phyloP scores from a whole-genome alignment of 2,329 filamentous ascomycete genomes.

The Cladosporium cucumerinum region DNA sequence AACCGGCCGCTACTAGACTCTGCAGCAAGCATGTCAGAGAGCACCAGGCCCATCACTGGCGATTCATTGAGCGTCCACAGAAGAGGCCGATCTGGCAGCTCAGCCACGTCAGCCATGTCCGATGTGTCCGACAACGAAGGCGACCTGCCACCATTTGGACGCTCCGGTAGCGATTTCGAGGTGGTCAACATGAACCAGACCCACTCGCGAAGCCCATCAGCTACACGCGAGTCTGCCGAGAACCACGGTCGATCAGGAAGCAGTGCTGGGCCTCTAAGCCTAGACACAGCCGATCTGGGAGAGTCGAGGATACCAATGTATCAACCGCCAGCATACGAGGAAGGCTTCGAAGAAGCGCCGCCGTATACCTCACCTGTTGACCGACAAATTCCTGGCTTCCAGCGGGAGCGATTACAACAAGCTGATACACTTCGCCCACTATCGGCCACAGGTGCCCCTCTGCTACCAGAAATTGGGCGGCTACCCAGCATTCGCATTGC shows the following conservation, averaged over 20 bases:
- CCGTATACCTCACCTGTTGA: constrained; percentile 44
- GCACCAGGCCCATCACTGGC: constrained; percentile 28
- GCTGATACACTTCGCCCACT: background rate
- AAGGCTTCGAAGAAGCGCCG: constrained; percentile 46
- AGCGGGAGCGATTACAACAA: background rate
- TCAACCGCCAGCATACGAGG: constrained; percentile 37
- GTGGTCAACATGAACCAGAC: constrained; percentile 35
- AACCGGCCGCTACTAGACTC: constrained; percentile 67
- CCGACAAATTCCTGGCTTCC: constrained; percentile 21
- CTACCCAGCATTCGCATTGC: constrained; percentile 46
- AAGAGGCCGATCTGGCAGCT: constrained; percentile 43
- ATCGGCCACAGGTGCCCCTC: constrained; percentile 25
- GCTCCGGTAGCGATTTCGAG: constrained; percentile 41
- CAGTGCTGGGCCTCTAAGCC: constrained; percentile 21
- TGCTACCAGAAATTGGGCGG: constrained; percentile 39
- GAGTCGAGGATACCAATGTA: constrained; percentile 29
- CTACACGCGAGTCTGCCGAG: constrained; percentile 20
- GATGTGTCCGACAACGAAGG: constrained; percentile 25
- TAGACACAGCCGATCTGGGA: constrained; percentile 34
- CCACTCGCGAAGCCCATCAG: constrained; percentile 33
- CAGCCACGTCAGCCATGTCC: constrained; percentile 39
- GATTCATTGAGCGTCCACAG: constrained; percentile 36
- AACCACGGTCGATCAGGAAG: constrained; percentile 29
- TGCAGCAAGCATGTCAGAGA: constrained; percentile 59
- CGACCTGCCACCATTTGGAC: constrained; percentile 31